Base-by-base conservation (phyloP, 2,329 filamentous ascomycete species). In the Lecanicillium sp. region DNA sequence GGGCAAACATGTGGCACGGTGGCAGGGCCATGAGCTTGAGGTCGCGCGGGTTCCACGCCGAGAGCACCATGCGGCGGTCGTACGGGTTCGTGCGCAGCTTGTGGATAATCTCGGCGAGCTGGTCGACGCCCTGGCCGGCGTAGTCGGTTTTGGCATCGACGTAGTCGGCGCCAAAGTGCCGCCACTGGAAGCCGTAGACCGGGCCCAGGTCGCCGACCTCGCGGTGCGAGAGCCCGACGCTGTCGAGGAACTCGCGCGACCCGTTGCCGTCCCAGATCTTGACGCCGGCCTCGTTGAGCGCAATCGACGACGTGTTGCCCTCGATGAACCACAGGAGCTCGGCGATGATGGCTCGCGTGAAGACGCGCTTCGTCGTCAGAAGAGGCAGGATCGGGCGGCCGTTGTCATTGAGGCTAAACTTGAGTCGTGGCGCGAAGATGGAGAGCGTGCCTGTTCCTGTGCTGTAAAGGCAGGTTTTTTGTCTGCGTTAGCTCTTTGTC, bases 251-350 rank as follows among this genome's bases (percentile, higher is more conserved):
- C 54, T 81, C 84, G 51, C 92, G 85, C 33, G 82, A 88, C 31
- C 90, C 92, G 58, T 98, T 98, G 52, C 89, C 90, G 58, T 98
- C 92, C 92, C 92, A 98, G 59, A 98, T 98, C 64, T 94, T 94
- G 54, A 98, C 81, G 20, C 88, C 87, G 2, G 81, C 79, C 11
- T 81, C 79, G 43, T 78, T 81, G 3, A 98, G 79, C 0, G 87
- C 69, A 4, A 78, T 65, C 2, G 87, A 89, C 1, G 86, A 87
- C 3, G 92, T 98, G 53, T 70, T 78, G 54, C 87, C 92, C 32
- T 79, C 76, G 49, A 98, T 74, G 64, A 98, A 98, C 92, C 92
- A 98, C 44, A 98, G 81, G 1, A 98, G 81, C 63, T 98, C 92
- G 48, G 81, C 85, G 46, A 97, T 72, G 36, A 98, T 84, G 52